These are phyloP conservation scores for Hansfordia pulvinata DNA, from an alignment of 2,329 filamentous ascomycete genomes.

Conservation along the genomic window DNA sequence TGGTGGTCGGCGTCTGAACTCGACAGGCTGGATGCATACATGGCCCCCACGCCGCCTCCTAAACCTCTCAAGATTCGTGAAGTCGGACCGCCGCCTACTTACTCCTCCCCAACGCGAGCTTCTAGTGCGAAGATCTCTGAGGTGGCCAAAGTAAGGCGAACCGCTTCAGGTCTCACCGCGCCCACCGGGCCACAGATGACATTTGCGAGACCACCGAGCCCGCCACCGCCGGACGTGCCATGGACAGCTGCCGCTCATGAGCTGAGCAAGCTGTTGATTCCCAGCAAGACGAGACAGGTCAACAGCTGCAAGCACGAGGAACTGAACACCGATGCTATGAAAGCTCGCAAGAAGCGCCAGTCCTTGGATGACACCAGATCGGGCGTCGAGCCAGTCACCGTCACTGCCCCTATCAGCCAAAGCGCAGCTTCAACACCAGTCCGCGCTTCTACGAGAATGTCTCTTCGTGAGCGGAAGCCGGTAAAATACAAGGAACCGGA, in stretches of 20 bases:
- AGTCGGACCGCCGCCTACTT: conserved; percentile 53
- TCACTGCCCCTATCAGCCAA: no score
- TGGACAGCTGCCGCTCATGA: conserved; percentile 81
- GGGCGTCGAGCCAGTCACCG: no score
- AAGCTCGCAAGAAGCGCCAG: conserved; percentile 15
- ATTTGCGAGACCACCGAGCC: conserved; percentile 35
- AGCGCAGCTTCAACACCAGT: conserved; percentile 13
- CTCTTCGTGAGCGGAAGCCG: conserved; percentile 58
- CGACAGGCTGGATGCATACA: conserved; percentile 53
- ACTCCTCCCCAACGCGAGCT: conserved; percentile 77
- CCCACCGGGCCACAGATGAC: conserved; percentile 20
- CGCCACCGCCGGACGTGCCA: conserved; percentile 67
- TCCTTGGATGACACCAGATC: no score
- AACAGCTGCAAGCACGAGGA: conserved; percentile 68
- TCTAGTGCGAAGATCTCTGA: conserved; percentile 70
- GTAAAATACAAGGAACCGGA: conserved; percentile 39
- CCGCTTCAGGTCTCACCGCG: conserved; percentile 38
- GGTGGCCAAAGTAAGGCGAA: conserved; percentile 50
- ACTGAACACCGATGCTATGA: conserved; percentile 46
- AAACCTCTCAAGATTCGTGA: no score
- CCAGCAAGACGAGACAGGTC: conserved; percentile 58
- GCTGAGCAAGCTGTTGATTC: conserved; percentile 70
- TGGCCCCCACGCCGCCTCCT: no score
- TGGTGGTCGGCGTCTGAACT: conserved; percentile 61
- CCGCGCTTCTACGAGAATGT: conserved; percentile 47